Evolutionary conservation across 148 eudicot genomes (phyloP).

Genomic region (Cornus controversa): DNA sequence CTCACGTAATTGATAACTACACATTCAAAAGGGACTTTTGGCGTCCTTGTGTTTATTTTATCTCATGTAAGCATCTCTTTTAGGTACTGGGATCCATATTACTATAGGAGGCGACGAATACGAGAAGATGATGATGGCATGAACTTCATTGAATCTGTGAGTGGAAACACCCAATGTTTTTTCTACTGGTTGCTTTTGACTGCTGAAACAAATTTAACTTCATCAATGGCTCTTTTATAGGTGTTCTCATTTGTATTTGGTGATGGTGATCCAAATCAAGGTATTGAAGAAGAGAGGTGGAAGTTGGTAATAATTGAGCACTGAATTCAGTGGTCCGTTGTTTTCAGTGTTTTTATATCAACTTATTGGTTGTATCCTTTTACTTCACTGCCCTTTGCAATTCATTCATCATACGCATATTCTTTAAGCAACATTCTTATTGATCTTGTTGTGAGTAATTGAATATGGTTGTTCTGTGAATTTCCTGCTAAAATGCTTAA

Average conservation of each 20-base stretch:
- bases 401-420: slow-evolving; percentile 1
- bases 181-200: slow-evolving; percentile 6
- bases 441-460: neutral
- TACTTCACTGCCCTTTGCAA: slow-evolving; percentile 2
- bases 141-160: slow-evolving; percentile 91
- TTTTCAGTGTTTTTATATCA: slow-evolving; percentile 29
- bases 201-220: slow-evolving; percentile 15
- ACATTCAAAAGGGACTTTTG: neutral
- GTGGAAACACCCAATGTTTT: slow-evolving; percentile 12
- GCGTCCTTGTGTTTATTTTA: slow-evolving; percentile 8
- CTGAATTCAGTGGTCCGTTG: slow-evolving; percentile 56
- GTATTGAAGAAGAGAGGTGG: slow-evolving; percentile 99
- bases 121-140: slow-evolving; percentile 52
- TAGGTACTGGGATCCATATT: slow-evolving; percentile 98
- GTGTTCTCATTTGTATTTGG: slow-evolving; percentile 96
- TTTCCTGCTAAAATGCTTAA: neutral
- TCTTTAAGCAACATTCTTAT: neutral
- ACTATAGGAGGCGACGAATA: slow-evolving; percentile 60
- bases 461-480: neutral
- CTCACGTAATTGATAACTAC: neutral
- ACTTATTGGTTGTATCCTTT: neutral
- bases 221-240: slow-evolving; percentile 35
- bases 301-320: slow-evolving; percentile 89
- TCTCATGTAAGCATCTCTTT: slow-evolving; percentile 7
- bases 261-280: slow-evolving; percentile 99